Conservation (phyloP, 1,139 yeast genomes). For the Blastobotrys arbuscula region DNA sequence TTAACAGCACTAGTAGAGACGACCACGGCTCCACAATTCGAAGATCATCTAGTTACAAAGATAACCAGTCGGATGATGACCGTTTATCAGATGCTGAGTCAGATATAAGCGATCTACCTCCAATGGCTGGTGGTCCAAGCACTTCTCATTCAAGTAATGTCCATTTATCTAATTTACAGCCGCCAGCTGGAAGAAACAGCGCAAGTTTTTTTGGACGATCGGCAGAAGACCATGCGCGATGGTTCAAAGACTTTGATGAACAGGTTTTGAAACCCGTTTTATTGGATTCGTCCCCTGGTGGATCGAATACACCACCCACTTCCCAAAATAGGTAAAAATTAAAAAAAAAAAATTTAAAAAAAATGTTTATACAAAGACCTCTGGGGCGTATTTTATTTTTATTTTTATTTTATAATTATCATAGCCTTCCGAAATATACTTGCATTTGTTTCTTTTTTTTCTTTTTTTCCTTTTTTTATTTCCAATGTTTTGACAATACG, state of each 20-base stretch:
- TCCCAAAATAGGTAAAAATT: no score
- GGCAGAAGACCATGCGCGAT: slow-evolving; percentile 74
- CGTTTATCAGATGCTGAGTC: slow-evolving; percentile 23
- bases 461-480: no score
- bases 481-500: no score
- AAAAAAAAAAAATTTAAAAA: no score
- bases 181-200: slow-evolving; percentile 36
- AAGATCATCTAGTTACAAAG: slow-evolving; percentile 24
- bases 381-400: no score
- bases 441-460: no score
- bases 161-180: slow-evolving; percentile 20
- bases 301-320: neutral
- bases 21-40: slow-evolving; percentile 15
- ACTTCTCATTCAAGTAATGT: neutral
- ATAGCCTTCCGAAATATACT: no score
- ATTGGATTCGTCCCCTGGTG: slow-evolving; percentile 46
- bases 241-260: slow-evolving; percentile 94
- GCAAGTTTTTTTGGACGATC: slow-evolving; percentile 7
- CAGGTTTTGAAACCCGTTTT: slow-evolving; percentile 94
- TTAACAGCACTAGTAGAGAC: neutral
- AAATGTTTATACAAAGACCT: no score
- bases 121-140: slow-evolving; percentile 24
- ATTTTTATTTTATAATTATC: no score
- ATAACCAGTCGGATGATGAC: slow-evolving; percentile 22
- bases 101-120: slow-evolving; percentile 31